These are phyloP conservation scores for Phytopythium helicoides DNA, from an alignment of 352 stramenopile genomes.

Conservation along the genomic window DNA sequence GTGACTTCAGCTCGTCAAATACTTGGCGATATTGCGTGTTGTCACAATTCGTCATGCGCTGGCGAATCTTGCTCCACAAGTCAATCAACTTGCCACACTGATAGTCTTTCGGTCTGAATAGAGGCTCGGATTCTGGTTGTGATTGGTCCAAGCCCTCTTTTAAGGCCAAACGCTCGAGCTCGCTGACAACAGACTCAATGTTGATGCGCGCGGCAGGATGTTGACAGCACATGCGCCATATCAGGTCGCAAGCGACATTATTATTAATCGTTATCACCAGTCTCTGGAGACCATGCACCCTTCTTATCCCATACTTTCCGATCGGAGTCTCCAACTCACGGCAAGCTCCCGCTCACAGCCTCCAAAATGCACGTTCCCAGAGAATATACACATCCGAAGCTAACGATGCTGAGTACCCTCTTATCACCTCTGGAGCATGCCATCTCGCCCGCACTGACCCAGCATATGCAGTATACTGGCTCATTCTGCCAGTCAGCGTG, in stretches of 20 bases:
- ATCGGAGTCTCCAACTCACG: background rate
- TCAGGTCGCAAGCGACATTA: background rate
- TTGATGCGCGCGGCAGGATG: slow-evolving; percentile 1
- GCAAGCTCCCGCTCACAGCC: background rate
- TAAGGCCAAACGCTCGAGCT: slow-evolving; percentile 6
- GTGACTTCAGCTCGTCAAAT: background rate
- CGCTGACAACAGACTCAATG: background rate
- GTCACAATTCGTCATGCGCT: background rate
- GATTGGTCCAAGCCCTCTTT: no score
- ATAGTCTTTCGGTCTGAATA: background rate
- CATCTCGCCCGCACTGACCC: slow-evolving; percentile 2
- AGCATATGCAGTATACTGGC: no score
- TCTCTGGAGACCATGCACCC: no score
- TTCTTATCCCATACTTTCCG: no score
- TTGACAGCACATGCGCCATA: slow-evolving; percentile 6
- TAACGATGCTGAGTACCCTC: background rate
- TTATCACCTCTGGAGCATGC: slow-evolving; percentile 3
- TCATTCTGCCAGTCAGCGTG: no score
- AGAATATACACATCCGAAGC: slow-evolving; percentile 12
- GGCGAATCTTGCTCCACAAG: background rate
- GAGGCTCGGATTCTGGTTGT: no score
- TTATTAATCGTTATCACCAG: no score
- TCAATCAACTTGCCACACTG: background rate
- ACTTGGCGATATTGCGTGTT: no score
- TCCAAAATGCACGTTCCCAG: slow-evolving; percentile 15